Evolutionary conservation across 1,284 basidiomycete genomes (phyloP).

Genomic region (Marasmius tenuissimus): DNA sequence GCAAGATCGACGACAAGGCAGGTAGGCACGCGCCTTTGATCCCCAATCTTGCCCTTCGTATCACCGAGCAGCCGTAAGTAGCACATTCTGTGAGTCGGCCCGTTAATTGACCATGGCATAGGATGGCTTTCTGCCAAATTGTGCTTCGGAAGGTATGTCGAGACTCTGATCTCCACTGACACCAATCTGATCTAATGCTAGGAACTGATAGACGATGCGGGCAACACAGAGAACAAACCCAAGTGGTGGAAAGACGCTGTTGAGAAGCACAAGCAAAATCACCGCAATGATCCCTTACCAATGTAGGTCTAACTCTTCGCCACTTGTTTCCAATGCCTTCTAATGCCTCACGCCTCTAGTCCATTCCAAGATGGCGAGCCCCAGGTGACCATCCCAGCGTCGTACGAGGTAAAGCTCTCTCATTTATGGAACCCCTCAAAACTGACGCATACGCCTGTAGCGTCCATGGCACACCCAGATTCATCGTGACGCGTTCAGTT

Average conservation of each 20-base stretch:
- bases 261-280: background rate
- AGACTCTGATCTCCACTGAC: background rate
- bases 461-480: conserved; percentile 28
- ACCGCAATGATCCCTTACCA: background rate
- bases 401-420: background rate
- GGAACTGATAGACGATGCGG: no score
- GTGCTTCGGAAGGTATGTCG: background rate
- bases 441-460: conserved; percentile 2
- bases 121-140: background rate
- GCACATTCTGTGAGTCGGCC: background rate
- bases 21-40: no score
- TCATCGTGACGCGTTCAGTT: conserved; percentile 35
- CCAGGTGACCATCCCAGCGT: conserved; percentile 27
- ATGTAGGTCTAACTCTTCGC: conserved; percentile 15
- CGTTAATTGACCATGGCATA: background rate
- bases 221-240: background rate
- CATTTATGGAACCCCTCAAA: no score
- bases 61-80: background rate
- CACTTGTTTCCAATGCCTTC: no score
- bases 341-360: background rate
- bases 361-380: conserved; percentile 27
- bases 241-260: background rate
- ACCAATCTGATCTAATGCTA: background rate
- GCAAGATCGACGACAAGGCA: no score
- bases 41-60: background rate